Conservation (phyloP, 2,329 filamentous ascomycete genomes). For the Ophiostoma sp. region DNA sequence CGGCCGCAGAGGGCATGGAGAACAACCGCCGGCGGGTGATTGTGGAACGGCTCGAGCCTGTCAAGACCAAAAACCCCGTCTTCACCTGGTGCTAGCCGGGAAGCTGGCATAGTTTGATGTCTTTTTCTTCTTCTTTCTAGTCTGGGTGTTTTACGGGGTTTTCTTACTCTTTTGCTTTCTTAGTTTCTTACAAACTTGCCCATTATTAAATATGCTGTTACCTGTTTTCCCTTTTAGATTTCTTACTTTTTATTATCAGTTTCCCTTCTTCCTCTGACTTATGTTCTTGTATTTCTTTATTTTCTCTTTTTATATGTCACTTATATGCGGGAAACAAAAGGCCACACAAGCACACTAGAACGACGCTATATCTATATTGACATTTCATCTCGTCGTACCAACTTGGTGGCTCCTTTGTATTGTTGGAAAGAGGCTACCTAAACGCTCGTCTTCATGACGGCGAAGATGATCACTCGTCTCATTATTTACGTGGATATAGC, state of each 20-base stretch:
- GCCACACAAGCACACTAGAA: background rate
- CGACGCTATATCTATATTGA: background rate
- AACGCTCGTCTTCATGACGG: background rate
- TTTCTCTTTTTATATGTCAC: background rate
- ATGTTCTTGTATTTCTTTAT: background rate
- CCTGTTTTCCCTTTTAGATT: background rate
- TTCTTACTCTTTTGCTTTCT: background rate
- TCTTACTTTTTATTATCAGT: background rate
- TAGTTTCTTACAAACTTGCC: background rate
- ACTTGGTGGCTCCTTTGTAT: background rate
- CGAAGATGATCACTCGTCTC: background rate
- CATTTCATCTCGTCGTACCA: background rate
- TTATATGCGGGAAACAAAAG: background rate
- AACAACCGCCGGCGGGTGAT: constrained; percentile 89
- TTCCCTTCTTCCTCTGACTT: background rate
- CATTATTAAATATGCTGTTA: background rate
- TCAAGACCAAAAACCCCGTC: constrained; percentile 91
- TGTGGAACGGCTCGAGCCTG: constrained; percentile 89
- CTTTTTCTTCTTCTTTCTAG: background rate
- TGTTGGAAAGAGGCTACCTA: background rate
- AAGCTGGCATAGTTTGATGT: background rate
- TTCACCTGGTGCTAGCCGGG: constrained; percentile 83
- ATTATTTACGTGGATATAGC: background rate
- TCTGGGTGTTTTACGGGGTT: background rate
- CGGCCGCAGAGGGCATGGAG: constrained; percentile 89